Evolutionary conservation across 164 flowering plant genomes (phyloP).

Genomic region (Magnolia changhungtana): DNA sequence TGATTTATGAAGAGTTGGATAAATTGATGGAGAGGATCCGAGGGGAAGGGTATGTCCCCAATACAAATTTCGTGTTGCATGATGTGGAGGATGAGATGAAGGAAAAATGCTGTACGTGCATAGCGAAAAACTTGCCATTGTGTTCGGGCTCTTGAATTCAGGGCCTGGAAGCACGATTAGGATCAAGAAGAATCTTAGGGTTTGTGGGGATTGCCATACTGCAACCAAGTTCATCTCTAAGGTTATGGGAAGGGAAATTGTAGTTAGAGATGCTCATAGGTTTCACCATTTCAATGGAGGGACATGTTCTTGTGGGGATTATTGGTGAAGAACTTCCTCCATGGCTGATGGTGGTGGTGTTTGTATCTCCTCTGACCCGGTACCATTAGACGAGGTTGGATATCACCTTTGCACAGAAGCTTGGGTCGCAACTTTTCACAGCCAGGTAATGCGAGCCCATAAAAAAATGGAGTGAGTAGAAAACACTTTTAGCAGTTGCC

Average conservation of each 20-base stretch:
- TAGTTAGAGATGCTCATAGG: slow-evolving; percentile 28
- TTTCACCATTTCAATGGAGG: slow-evolving; percentile 32
- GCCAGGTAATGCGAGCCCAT: too few species aligned
- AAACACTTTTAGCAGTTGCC: too few species aligned
- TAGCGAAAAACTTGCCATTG: slow-evolving; percentile 36
- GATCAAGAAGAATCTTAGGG: slow-evolving; percentile 28
- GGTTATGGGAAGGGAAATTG: slow-evolving; percentile 25
- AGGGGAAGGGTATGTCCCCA: slow-evolving; percentile 27
- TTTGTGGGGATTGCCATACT: slow-evolving; percentile 35
- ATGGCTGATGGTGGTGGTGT: too few species aligned
- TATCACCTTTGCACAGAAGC: too few species aligned
- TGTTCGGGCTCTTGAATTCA: slow-evolving; percentile 29
- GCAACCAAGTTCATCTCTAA: slow-evolving; percentile 30
- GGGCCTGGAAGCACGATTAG: slow-evolving; percentile 16
- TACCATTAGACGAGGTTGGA: too few species aligned
- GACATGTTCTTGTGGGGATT: slow-evolving; percentile 34
- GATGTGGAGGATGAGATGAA: slow-evolving; percentile 33
- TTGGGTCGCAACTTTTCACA: too few species aligned
- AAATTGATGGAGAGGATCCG: slow-evolving; percentile 20
- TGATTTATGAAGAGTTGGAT: slow-evolving; percentile 20
- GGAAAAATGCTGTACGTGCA: slow-evolving; percentile 29
- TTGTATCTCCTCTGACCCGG: too few species aligned
- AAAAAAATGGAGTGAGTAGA: too few species aligned
- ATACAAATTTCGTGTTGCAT: slow-evolving; percentile 26
- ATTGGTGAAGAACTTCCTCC: slow-evolving; percentile 18